A percentile compares a stretch with the other conserved stretches of the same genome.
These are phyloP conservation scores for Talaromyces sp. DNA, from an alignment of 2,329 filamentous ascomycete species.

Conservation along the genomic window DNA sequence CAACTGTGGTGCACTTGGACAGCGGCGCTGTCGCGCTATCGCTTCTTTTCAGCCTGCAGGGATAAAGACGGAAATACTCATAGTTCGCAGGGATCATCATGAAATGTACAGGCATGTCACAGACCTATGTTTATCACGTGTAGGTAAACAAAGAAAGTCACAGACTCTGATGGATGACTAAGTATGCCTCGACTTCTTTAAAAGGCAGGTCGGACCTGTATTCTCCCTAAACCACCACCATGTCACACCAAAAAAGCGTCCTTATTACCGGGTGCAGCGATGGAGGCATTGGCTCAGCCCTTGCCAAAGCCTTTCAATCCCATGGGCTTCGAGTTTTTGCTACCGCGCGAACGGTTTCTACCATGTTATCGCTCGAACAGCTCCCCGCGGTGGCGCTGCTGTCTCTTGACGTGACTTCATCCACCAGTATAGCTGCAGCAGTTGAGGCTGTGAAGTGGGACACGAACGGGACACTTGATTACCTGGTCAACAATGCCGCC, in stretches of 20 bases:
- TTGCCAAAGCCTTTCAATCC: constrained; percentile 32
- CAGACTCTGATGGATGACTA: too few relatives aligned
- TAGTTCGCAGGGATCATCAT: too few relatives aligned
- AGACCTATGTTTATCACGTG: too few relatives aligned
- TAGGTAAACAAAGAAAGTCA: too few relatives aligned
- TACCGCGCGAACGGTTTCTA: constrained; percentile 29
- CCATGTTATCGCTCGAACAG: constrained; percentile 22
- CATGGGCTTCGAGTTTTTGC: constrained; percentile 36
- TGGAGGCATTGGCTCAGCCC: constrained; percentile 36
- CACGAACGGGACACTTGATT: constrained; percentile 33
- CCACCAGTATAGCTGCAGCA: constrained; percentile 25
- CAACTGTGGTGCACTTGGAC: too few relatives aligned
- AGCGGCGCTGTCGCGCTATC: too few relatives aligned
- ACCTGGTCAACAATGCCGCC: constrained; percentile 44
- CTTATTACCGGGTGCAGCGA: constrained; percentile 38
- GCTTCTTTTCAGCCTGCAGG: too few relatives aligned
- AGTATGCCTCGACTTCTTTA: too few relatives aligned
- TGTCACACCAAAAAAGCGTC: constrained; percentile 17
- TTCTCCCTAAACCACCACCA: background rate
- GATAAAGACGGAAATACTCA: too few relatives aligned
- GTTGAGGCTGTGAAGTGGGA: constrained; percentile 18
- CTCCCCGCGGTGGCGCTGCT: constrained; percentile 24
- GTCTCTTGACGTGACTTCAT: constrained; percentile 27
- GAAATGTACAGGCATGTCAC: too few relatives aligned
- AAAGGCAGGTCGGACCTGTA: too few relatives aligned